A percentile compares a stretch with the other conserved stretches of the same genome.
These are phyloP conservation scores for slime mould (Dictyostelium discoideum) DNA, from an alignment of 78 protist genomes.

Conservation along the genomic window dicty_2.7 NC_007088.5:2299001-2299500, in stretches of 20 bases:
- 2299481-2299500: slow-evolving; percentile 73
- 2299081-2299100: slow-evolving; percentile 70
- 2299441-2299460: neutral
- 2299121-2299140: slow-evolving; percentile 60
- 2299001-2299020: slow-evolving; percentile 36
- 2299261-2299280: neutral
- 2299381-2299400: neutral
- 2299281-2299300: neutral
- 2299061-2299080: slow-evolving; percentile 53
- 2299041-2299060: slow-evolving; percentile 37
- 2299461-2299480: neutral
- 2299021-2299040: slow-evolving; percentile 69
- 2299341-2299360: neutral
- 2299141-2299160: slow-evolving; percentile 59
- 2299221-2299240: neutral
- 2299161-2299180: slow-evolving; percentile 48
- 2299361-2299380: neutral
- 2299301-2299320: neutral
- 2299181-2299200: neutral
- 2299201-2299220: neutral
- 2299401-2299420: neutral
- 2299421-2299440: no score
- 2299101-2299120: slow-evolving; percentile 53
- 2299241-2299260: neutral
- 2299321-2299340: neutral